Base-by-base conservation (phyloP, 768 basidiomycete genomes). In the Basidioascus undulatus region DNA sequence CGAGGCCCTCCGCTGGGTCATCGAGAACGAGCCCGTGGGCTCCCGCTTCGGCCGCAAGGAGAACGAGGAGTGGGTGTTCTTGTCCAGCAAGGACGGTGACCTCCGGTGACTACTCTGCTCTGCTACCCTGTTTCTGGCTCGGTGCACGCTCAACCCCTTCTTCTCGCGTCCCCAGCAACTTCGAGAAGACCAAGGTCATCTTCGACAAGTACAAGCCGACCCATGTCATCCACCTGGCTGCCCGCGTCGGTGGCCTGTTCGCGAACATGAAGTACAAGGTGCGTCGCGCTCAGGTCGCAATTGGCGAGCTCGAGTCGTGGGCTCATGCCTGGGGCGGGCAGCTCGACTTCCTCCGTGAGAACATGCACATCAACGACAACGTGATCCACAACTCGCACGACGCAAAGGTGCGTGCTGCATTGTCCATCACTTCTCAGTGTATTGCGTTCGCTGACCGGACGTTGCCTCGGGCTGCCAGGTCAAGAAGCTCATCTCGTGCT, bases 201-300 rank as follows among this genome's bases (percentile, higher is more conserved):
- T 92, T 78, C 49, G 76, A 81, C 51, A 86, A 83, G 60, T 74
- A 92, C 62, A 76, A 80, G 53, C 86, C 89, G 0, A 89, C 82
- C 1, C 77, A 87, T 67, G 83, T 94, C 51, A 92, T 96, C 53
- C 89, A 94, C 62, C 71, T 92, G 35, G 87, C 86, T 27, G 86
- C 87, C 5, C 69, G 83, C 32, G 87, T 96, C 40, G 89, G 87
- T 5, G 87, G 87, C 10, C 64, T 94, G 16, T 96, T 89, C 66
- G 77, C 71, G 54, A 94, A 94, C 62, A 87, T 92, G 78, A 76
- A 78, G 54, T 74, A 76, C 63, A 92, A 94, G 61, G 80, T 76
- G 42, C 27, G 62, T 32, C 8, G 19, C 9, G 5, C 5, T 1
- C 12, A 11, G 15, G 7, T 6, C 1, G 3, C 24, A 16, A 25